Base-by-base conservation (phyloP, 371 early-diverging fungal genomes). In the Mucor irregularis region DNA sequence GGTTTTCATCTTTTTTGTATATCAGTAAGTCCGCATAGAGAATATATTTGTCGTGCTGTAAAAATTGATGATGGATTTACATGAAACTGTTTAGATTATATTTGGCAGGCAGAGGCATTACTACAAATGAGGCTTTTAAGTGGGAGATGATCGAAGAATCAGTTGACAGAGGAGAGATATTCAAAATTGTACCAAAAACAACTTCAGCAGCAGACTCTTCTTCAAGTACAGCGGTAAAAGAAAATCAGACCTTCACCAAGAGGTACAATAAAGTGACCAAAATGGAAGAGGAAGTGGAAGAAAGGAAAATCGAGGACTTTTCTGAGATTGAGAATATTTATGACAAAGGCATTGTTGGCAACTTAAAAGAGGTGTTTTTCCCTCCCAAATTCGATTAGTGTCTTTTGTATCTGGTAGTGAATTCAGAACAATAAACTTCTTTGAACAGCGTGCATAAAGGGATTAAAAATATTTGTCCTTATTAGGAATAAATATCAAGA, bases 111-210 rank as follows among this genome's bases (percentile, higher is more conserved):
- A 72, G 73, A 22, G 91, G 91, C 4, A 80, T 83, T 17, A 91
- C 91, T 2, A 80, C 87, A 21, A 91, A 91, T 55, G 92, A 91
- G 61, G 80, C 84, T 8, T 76, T 84, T 60, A 91, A 91, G 69
- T 89, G 91, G 91, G 83, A 85, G 43, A 76, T 85, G 29, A 60
- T 90, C 11, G 82, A 82, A 21, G 89, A 87, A 39, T 79, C 84
- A 28, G 79, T 90, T 34, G 72, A 81, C 29, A 76, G 84, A 44
- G 86, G 81, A 0, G 83, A 84, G n/a, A 31, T 83, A 5, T 78
- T 71, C 48, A 68, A 68, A 40, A 49, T 66, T 19, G 64, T 48
- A 26, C 28, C 42, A 4, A 30, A 39, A 26, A 14, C 42, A 21
- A 42, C 25, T 24, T 21, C 42, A 4, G 10, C 19, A 5, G 24